A percentile compares a stretch with the other conserved stretches of the same genome.
These are phyloP conservation scores for Alternaria alternata DNA, from an alignment of 2,329 filamentous ascomycete genomes.

Conservation along the genomic window DNA sequence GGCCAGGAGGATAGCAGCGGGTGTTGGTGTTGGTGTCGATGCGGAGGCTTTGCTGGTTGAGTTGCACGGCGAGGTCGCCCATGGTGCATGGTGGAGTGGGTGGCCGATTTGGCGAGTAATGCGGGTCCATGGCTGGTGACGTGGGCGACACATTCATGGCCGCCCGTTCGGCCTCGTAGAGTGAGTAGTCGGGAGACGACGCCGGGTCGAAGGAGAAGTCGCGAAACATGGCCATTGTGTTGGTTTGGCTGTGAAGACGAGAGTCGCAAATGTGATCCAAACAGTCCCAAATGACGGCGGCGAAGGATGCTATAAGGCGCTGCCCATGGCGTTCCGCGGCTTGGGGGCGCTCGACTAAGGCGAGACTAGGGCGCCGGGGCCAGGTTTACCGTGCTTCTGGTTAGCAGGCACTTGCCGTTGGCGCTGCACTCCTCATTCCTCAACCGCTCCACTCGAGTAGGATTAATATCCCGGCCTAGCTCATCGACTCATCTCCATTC, in stretches of 20 bases:
- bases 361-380: constrained; percentile 8
- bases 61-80: constrained; percentile 45
- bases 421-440: constrained; percentile 7
- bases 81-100: constrained; percentile 46
- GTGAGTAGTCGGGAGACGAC: constrained; percentile 38
- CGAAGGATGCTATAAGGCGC: constrained; percentile 17
- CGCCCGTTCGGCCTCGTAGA: constrained; percentile 39
- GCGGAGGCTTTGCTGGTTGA: constrained; percentile 46
- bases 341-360: constrained; percentile 4
- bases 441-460: constrained; percentile 7
- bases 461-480: neutral
- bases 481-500: constrained; percentile 1
- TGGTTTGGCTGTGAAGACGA: neutral
- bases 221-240: constrained; percentile 44
- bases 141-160: constrained; percentile 47
- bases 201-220: constrained; percentile 51
- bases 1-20: constrained; percentile 20
- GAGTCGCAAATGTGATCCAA: constrained; percentile 1
- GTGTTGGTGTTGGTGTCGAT: constrained; percentile 27
- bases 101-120: constrained; percentile 20
- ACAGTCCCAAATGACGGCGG: constrained; percentile 21
- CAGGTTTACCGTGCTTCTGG: constrained; percentile 2
- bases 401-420: constrained; percentile 8
- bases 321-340: constrained; percentile 5
- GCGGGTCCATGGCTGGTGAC: constrained; percentile 24